phyloP scores from a whole-genome alignment of 345 rosid genomes.

The Hibiscus syriacus region DNA sequence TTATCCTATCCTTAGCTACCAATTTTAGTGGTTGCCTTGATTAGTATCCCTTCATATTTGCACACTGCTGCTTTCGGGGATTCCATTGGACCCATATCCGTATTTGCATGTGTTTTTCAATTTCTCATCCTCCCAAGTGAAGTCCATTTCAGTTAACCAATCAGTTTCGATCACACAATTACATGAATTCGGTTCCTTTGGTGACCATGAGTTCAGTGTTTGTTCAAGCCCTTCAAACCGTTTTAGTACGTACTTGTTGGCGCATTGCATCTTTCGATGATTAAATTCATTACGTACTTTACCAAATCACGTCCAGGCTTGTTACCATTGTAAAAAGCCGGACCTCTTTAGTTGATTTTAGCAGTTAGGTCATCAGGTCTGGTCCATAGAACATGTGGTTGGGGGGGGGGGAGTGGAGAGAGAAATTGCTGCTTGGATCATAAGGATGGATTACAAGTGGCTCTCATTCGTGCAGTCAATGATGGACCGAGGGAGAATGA shows the following conservation, averaged over 20 bases:
- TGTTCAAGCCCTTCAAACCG: not conserved
- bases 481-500: too few species aligned
- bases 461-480: too few species aligned
- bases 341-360: not conserved
- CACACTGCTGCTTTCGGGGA: not conserved
- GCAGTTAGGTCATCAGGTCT: not conserved
- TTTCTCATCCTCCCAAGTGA: not conserved
- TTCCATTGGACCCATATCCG: not conserved
- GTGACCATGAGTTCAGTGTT: not conserved
- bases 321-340: not conserved
- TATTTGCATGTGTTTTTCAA: not conserved
- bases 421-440: too few species aligned
- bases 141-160: too few species aligned
- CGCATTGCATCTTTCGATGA: not conserved
- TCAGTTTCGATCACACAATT: too few species aligned
- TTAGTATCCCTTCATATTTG: not conserved
- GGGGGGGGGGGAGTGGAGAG: too few species aligned
- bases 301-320: not conserved
- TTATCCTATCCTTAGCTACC: not conserved
- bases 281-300: not conserved
- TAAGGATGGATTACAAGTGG: too few species aligned
- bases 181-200: too few species aligned
- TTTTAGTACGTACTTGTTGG: not conserved
- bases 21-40: not conserved
- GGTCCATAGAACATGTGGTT: too few species aligned